Evolutionary conservation across 352 stramenopile genomes (phyloP).

Genomic region (Globisporangium cystogenes): DNA sequence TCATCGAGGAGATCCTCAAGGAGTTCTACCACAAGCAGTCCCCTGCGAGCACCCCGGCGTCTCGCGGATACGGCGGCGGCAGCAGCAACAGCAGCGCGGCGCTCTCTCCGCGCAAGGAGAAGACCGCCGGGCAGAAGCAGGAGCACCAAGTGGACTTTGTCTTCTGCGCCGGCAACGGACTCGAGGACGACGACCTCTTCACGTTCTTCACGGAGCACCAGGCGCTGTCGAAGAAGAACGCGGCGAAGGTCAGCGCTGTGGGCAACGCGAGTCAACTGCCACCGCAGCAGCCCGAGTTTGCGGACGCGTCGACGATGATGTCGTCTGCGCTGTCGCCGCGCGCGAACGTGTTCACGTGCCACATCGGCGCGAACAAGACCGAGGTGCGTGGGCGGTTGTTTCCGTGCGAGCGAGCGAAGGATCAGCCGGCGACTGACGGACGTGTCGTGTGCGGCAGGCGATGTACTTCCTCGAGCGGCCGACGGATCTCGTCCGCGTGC

Average conservation of each 20-base stretch:
- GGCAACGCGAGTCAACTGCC: not conserved
- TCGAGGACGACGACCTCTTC: slow-evolving; percentile 86
- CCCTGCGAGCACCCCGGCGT: not conserved
- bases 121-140: not conserved
- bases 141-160: slow-evolving; percentile 69
- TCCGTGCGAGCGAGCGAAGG: not conserved
- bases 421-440: not conserved
- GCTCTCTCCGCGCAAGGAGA: not conserved
- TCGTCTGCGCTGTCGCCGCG: slow-evolving; percentile 32
- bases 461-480: slow-evolving; percentile 70
- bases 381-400: slow-evolving; percentile 27
- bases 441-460: slow-evolving; percentile 25
- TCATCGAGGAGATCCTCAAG: slow-evolving; percentile 73
- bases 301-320: slow-evolving; percentile 11
- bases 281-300: slow-evolving; percentile 9
- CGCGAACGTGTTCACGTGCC: slow-evolving; percentile 63
- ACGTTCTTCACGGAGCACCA: slow-evolving; percentile 75
- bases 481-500: slow-evolving; percentile 48
- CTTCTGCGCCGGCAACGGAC: slow-evolving; percentile 78
- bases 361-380: slow-evolving; percentile 68
- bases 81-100: slow-evolving; percentile 40
- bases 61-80: slow-evolving; percentile 30
- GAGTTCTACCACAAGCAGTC: slow-evolving; percentile 14
- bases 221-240: slow-evolving; percentile 26
- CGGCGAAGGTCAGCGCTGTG: not conserved